These are phyloP conservation scores for Caloboletus inedulis DNA, from an alignment of 1,284 basidiomycete species.

Conservation along the genomic window DNA sequence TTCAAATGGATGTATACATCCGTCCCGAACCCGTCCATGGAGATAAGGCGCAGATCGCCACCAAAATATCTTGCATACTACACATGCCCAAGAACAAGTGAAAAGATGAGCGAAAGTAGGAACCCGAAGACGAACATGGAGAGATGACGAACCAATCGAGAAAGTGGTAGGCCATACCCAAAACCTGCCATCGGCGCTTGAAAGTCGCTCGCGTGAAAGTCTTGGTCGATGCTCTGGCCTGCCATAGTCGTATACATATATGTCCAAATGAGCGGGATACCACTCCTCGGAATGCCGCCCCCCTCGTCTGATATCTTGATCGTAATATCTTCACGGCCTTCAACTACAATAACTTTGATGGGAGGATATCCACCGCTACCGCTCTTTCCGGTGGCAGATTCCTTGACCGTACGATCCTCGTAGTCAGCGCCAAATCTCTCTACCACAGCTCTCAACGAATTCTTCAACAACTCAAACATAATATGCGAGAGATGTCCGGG, in stretches of 20 bases:
- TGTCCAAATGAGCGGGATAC: conserved; percentile 96
- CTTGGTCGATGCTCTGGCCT: conserved; percentile 80
- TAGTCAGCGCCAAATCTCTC: conserved; percentile 86
- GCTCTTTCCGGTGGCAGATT: conserved; percentile 3
- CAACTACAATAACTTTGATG: conserved; percentile 96
- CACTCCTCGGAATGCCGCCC: conserved; percentile 92
- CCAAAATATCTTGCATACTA: conserved; percentile 96
- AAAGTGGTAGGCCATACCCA: conserved; percentile 90
- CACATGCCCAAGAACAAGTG: conserved; percentile 5
- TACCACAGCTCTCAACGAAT: conserved; percentile 95
- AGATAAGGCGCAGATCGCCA: conserved; percentile 92
- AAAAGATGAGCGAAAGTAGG: conserved; percentile 10
- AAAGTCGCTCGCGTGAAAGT: conserved; percentile 89
- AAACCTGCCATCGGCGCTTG: conserved; percentile 99
- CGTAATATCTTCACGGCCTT: conserved; percentile 94
- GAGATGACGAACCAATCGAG: conserved; percentile 64
- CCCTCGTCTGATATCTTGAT: conserved; percentile 98
- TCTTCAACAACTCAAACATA: conserved; percentile 97
- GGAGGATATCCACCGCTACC: conserved; percentile 62
- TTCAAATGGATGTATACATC: conserved; percentile 92
- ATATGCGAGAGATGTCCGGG: conserved; percentile 96
- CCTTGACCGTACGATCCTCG: conserved; percentile 49
- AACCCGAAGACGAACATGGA: conserved; percentile 9
- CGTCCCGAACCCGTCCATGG: conserved; percentile 96
- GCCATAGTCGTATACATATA: conserved; percentile 99